phyloP scores from a whole-genome alignment of 495 filamentous ascomycete species.

The Clavariopsis aquatica region DNA sequence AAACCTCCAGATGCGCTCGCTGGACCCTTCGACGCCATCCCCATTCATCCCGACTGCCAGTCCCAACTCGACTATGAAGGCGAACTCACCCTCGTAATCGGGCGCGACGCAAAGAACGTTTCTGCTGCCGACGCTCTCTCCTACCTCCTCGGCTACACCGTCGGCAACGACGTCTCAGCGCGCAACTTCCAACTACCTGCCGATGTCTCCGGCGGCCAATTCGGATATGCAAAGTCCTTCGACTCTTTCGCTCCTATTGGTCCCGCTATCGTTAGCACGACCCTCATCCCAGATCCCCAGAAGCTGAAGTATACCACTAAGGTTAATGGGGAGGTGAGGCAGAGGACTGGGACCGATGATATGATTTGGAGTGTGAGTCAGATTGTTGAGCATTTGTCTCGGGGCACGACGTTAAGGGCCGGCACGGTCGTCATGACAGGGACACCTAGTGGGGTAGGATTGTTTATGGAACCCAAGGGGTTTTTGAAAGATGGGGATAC shows the following conservation, averaged over 20 bases:
- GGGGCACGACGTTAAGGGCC: constrained; percentile 45
- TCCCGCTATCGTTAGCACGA: constrained; percentile 43
- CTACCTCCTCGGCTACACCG: constrained; percentile 52
- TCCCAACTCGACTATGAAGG: constrained; percentile 41
- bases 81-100: constrained; percentile 48
- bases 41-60: constrained; percentile 46
- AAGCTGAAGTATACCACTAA: constrained; percentile 40
- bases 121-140: constrained; percentile 38
- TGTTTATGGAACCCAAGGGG: constrained; percentile 42
- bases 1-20: constrained; percentile 48
- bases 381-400: constrained; percentile 41
- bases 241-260: constrained; percentile 54
- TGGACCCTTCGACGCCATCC: constrained; percentile 44
- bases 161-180: constrained; percentile 52
- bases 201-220: constrained; percentile 47
- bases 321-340: constrained; percentile 49
- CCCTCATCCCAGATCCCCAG: constrained; percentile 38
- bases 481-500: constrained; percentile 49
- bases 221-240: constrained; percentile 52
- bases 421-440: constrained; percentile 50
- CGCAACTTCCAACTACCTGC: constrained; percentile 48
- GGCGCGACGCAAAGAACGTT: constrained; percentile 45
- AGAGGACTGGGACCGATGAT: constrained; percentile 42
- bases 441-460: constrained; percentile 48
- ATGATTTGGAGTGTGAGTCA: constrained; percentile 44